These are phyloP conservation scores for Alloteropsis semialata DNA, from an alignment of 176 grass and related monocot genomes.

Conservation along the genomic window DNA sequence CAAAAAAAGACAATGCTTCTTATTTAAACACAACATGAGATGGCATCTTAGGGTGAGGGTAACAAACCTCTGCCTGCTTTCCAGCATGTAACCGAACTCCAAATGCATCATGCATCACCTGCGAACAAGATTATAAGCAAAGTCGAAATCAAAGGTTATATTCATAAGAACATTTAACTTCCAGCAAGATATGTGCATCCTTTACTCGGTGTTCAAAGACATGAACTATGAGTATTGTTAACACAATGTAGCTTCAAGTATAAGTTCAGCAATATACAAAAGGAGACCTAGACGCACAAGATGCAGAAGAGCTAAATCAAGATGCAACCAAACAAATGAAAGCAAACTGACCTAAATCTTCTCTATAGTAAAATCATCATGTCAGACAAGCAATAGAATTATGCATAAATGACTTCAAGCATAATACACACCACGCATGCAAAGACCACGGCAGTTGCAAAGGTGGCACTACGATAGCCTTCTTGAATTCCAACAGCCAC, in stretches of 20 bases:
- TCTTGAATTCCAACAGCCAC: conserved; percentile 79
- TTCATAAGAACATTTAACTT: not conserved
- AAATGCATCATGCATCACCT: conserved; percentile 97
- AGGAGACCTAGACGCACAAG: not conserved
- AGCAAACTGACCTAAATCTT: not conserved
- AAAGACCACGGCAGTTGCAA: conserved; percentile 76
- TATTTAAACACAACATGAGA: conserved; percentile 18
- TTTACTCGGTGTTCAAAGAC: not conserved
- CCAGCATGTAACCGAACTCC: conserved; percentile 93
- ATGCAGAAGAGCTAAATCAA: not conserved
- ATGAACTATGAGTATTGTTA: not conserved
- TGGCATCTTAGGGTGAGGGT: conserved; percentile 7
- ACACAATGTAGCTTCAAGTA: not conserved
- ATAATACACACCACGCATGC: conserved; percentile 63
- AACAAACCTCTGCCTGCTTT: conserved; percentile 87
- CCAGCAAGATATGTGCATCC: not conserved
- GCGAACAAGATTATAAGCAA: conserved; percentile 23
- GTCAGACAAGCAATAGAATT: conserved; percentile 6
- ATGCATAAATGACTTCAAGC: not conserved
- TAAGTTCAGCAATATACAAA: conserved; percentile 11
- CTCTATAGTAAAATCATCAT: not conserved
- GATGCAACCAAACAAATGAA: not conserved
- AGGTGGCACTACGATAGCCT: conserved; percentile 64
- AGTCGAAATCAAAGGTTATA: conserved; percentile 26
- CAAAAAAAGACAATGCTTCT: conserved; percentile 3